Evolutionary conservation across 2,329 filamentous ascomycete genomes (phyloP).

Genomic region (Cyclaneusma minus): DNA sequence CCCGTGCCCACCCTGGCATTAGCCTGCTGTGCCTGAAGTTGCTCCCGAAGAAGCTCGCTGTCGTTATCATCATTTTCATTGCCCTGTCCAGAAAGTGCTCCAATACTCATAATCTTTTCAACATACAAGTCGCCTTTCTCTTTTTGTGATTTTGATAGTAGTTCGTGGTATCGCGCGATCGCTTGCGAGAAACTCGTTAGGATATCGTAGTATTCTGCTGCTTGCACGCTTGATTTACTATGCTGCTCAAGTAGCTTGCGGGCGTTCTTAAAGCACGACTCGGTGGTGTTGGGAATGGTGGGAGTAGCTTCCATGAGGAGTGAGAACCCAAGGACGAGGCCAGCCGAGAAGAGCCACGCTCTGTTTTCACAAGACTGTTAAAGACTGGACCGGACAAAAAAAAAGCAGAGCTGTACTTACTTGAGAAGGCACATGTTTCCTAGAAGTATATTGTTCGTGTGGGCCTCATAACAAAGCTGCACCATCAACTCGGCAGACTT

Average conservation of each 20-base stretch:
- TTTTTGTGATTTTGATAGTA: too few species aligned
- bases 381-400: not conserved
- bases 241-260: slow-evolving; percentile 29
- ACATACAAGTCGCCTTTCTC: too few species aligned
- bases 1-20: too few species aligned
- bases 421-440: slow-evolving; percentile 45
- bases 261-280: slow-evolving; percentile 32
- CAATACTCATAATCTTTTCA: too few species aligned
- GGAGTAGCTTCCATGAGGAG: slow-evolving; percentile 36
- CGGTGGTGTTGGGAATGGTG: slow-evolving; percentile 27
- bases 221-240: slow-evolving; percentile 35
- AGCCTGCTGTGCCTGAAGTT: too few species aligned
- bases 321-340: slow-evolving; percentile 38
- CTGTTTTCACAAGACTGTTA: slow-evolving; percentile 16
- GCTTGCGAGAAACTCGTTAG: slow-evolving; percentile 29
- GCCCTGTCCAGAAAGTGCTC: too few species aligned
- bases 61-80: too few species aligned
- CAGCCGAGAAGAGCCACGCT: slow-evolving; percentile 38
- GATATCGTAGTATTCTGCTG: slow-evolving; percentile 40
- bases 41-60: too few species aligned
- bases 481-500: slow-evolving; percentile 39
- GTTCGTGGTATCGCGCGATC: slow-evolving; percentile 23
- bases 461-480: slow-evolving; percentile 34
- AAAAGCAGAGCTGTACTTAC: slow-evolving; percentile 20
- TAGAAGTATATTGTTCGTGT: slow-evolving; percentile 26